These are phyloP conservation scores for Borealophlyctis nickersoniae DNA, from an alignment of 192 early-diverging fungal genomes.

Conservation along the genomic window DNA sequence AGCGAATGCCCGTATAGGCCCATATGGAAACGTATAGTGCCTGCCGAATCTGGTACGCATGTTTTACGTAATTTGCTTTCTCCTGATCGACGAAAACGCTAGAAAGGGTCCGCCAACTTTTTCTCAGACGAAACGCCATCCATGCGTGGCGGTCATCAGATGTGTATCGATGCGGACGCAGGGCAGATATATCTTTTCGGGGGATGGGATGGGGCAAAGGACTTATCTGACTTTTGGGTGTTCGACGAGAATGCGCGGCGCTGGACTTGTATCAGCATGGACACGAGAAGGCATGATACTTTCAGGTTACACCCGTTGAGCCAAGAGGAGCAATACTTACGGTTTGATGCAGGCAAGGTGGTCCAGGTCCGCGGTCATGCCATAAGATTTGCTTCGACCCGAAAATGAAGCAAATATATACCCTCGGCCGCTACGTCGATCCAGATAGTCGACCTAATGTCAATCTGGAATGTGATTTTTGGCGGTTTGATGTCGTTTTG, in stretches of 20 bases:
- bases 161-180: slow-evolving; percentile 80
- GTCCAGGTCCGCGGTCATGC: slow-evolving; percentile 84
- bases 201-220: slow-evolving; percentile 88
- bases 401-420: slow-evolving; percentile 65
- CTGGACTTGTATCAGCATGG: slow-evolving; percentile 76
- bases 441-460: slow-evolving; percentile 62
- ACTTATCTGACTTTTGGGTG: slow-evolving; percentile 89
- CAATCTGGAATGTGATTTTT: slow-evolving; percentile 82
- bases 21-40: slow-evolving; percentile 57
- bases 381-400: slow-evolving; percentile 92
- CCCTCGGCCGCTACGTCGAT: slow-evolving; percentile 89
- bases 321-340: not conserved
- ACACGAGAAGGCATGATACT: slow-evolving; percentile 63
- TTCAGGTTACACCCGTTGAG: not conserved
- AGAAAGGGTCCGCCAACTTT: not conserved
- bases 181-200: slow-evolving; percentile 82
- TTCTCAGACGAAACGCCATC: slow-evolving; percentile 35
- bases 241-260: slow-evolving; percentile 54
- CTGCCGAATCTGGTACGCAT: no score
- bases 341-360: slow-evolving; percentile 60
- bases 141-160: slow-evolving; percentile 92
- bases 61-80: no score
- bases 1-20: slow-evolving; percentile 66
- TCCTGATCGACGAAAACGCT: no score
- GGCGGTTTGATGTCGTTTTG: slow-evolving; percentile 73